phyloP scores from a whole-genome alignment of 2,329 filamentous ascomycete genomes.

The Keithomyces neogunnii region DNA sequence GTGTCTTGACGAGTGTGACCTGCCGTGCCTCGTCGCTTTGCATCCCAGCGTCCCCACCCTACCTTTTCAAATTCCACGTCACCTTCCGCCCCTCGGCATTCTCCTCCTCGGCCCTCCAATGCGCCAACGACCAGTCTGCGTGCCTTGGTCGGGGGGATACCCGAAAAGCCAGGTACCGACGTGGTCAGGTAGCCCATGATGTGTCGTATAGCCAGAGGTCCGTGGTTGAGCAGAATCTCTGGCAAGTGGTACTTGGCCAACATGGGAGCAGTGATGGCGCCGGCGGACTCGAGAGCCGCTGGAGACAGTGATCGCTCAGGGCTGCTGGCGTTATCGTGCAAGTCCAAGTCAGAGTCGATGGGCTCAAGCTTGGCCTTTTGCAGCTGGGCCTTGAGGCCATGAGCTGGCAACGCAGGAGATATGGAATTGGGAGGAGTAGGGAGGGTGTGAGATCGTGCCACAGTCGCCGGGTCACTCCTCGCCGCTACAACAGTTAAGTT shows the following conservation, averaged over 20 bases:
- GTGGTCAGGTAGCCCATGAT: conserved; percentile 93
- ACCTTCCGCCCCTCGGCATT: conserved; percentile 54
- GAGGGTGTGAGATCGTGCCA: conserved; percentile 57
- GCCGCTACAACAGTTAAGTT: conserved; percentile 66
- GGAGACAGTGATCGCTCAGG: conserved; percentile 34
- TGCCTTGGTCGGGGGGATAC: conserved; percentile 82
- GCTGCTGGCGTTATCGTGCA: conserved; percentile 50
- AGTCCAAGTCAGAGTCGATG: conserved; percentile 81
- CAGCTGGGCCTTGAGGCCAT: conserved; percentile 64
- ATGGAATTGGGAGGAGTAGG: conserved; percentile 94
- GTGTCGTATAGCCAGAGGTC: conserved; percentile 87
- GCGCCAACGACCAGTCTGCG: conserved; percentile 87
- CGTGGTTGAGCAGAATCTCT: conserved; percentile 80
- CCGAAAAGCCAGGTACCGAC: conserved; percentile 84
- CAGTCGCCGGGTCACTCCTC: conserved; percentile 50
- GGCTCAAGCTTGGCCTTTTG: conserved; percentile 51
- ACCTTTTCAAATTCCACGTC: conserved; percentile 89
- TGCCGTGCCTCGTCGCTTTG: conserved; percentile 60
- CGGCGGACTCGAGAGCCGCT: conserved; percentile 57
- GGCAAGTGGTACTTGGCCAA: conserved; percentile 86
- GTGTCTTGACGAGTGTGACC: conserved; percentile 35
- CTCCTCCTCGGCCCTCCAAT: conserved; percentile 67
- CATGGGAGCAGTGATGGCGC: conserved; percentile 75
- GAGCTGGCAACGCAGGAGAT: conserved; percentile 76
- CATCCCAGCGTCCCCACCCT: conserved; percentile 95